A percentile compares a stretch with the other conserved stretches of the same genome.
Evolutionary conservation across 2,329 filamentous ascomycete species (phyloP).

Genomic region (Aspergillus vadensis): DNA sequence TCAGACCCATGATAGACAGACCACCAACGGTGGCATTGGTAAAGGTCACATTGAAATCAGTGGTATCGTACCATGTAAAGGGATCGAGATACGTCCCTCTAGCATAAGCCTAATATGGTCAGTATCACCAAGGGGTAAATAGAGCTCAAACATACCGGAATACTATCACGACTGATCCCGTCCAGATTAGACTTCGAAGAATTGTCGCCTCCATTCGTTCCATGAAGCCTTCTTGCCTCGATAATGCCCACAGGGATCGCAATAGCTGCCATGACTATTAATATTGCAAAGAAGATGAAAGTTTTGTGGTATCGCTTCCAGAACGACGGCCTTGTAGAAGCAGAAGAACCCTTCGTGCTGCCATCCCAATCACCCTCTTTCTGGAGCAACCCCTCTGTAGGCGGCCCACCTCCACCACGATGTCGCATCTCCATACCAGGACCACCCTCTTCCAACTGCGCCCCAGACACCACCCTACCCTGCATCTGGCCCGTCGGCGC

Average conservation of each 20-base stretch:
- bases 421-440: constrained; percentile 53
- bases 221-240: constrained; percentile 62
- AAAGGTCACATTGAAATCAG: constrained; percentile 92
- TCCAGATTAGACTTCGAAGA: constrained; percentile 52
- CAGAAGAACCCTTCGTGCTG: constrained; percentile 28
- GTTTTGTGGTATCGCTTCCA: constrained; percentile 47
- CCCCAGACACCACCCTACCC: constrained; percentile 69
- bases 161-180: constrained; percentile 56
- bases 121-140: not conserved
- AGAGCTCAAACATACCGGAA: constrained; percentile 53
- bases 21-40: constrained; percentile 81
- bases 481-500: constrained; percentile 51
- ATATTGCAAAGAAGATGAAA: constrained; percentile 59
- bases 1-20: constrained; percentile 87
- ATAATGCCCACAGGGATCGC: constrained; percentile 69
- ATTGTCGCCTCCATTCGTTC: constrained; percentile 16
- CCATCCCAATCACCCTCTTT: constrained; percentile 44
- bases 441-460: constrained; percentile 67
- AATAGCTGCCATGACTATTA: constrained; percentile 62
- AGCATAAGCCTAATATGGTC: constrained; percentile 51
- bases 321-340: constrained; percentile 22
- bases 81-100: constrained; percentile 81
- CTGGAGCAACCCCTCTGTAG: constrained; percentile 53
- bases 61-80: constrained; percentile 86
- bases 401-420: constrained; percentile 33